Percentiles rank a stretch among this genome's conserved stretches.
Evolutionary conservation across 169 alveolate species (phyloP).

Genomic region (Plasmodium vivax): DNA sequence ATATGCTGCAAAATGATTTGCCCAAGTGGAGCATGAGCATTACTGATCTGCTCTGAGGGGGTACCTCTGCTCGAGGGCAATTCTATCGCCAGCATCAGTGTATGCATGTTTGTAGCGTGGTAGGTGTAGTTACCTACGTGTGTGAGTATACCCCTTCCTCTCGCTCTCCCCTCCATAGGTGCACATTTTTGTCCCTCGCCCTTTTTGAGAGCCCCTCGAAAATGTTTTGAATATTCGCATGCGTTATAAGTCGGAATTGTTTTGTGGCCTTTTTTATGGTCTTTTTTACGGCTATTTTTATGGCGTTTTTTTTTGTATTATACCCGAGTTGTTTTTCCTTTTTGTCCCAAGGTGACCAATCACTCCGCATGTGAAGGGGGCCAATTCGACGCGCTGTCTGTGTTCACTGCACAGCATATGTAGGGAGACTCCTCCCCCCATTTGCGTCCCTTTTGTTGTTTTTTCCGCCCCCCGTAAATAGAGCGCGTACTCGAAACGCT

Average conservation of each 20-base stretch:
- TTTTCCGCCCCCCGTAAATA: neutral
- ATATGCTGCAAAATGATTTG: conserved; percentile 43
- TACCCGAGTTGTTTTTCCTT: neutral
- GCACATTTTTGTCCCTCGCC: neutral
- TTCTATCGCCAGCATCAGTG: neutral
- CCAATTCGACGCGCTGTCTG: neutral
- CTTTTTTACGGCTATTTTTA: neutral
- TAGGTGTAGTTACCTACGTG: neutral
- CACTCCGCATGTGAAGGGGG: neutral
- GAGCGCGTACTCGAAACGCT: neutral
- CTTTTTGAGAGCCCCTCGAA: neutral
- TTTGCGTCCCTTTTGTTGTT: neutral
- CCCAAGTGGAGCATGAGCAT: conserved; percentile 41
- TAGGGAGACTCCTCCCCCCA: neutral
- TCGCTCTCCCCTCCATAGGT: neutral
- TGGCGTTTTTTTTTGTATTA: neutral
- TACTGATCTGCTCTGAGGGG: conserved; percentile 26
- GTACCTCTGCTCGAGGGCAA: neutral
- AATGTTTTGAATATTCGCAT: neutral
- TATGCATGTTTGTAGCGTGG: neutral
- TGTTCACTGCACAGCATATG: neutral
- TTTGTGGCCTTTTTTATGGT: neutral
- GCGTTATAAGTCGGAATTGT: neutral
- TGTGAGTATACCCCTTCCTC: neutral
- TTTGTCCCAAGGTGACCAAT: neutral